Conservation (phyloP, 306 rosid genomes). For the Biancaea sappan region DNA sequence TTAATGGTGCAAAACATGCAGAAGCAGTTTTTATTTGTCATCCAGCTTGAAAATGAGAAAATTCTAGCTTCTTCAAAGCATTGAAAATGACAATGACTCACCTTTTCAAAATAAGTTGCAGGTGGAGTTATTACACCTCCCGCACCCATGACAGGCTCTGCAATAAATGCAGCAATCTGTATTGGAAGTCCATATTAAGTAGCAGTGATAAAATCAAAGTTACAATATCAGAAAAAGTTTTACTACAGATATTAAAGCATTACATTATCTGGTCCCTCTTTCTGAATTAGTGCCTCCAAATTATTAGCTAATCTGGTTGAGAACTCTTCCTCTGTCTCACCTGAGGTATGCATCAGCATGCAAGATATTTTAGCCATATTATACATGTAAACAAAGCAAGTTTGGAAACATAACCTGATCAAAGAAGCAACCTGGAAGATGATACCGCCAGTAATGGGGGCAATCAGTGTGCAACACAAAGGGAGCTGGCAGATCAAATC, state of each 20-base stretch:
- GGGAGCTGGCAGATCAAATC: constrained; percentile 93
- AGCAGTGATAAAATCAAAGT: constrained; percentile 2
- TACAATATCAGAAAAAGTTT: constrained; percentile 22
- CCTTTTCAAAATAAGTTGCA: constrained; percentile 89
- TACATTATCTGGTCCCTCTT: constrained; percentile 97
- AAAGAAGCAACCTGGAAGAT: constrained; percentile 79
- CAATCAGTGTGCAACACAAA: constrained; percentile 94
- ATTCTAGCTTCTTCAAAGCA: constrained; percentile 6
- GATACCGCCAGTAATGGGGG: constrained; percentile 97
- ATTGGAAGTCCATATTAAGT: constrained; percentile 14
- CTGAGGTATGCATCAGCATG: constrained; percentile 51
- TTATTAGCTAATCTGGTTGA: constrained; percentile 86
- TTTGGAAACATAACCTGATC: constrained; percentile 16
- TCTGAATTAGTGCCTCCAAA: constrained; percentile 79
- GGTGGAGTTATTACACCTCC: constrained; percentile 96
- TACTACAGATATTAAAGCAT: constrained; percentile 30
- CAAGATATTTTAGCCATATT: constrained; percentile 22
- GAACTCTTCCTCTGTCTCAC: constrained; percentile 94
- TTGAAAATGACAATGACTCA: constrained; percentile 34
- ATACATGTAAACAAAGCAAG: constrained; percentile 18
- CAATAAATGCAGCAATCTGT: constrained; percentile 98
- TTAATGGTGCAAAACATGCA: background rate
- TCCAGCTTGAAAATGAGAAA: constrained; percentile 30
- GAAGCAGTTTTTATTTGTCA: background rate
- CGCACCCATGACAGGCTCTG: constrained; percentile 97